These are phyloP conservation scores for Chlorencoelia australis DNA, from an alignment of 2,329 filamentous ascomycete genomes.

Conservation along the genomic window DNA sequence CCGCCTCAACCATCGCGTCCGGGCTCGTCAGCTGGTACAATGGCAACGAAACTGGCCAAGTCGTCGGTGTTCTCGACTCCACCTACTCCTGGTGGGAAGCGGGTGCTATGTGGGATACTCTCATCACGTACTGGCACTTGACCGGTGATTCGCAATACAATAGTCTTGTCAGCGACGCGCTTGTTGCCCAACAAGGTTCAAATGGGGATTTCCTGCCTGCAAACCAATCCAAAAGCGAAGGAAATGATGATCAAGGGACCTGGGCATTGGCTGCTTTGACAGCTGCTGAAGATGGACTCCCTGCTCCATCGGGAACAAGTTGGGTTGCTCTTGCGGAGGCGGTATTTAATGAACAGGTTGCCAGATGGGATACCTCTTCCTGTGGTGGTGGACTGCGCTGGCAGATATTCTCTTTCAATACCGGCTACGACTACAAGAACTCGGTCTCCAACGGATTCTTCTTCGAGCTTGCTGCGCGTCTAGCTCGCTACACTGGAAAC, in stretches of 20 bases:
- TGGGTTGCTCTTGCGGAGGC: conserved; percentile 43
- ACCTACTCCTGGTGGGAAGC: conserved; percentile 56
- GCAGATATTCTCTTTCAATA: conserved; percentile 68
- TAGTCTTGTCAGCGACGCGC: conserved; percentile 42
- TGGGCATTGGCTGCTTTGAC: conserved; percentile 61
- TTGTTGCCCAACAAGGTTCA: conserved; percentile 51
- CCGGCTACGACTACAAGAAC: conserved; percentile 69
- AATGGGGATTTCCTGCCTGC: conserved; percentile 48
- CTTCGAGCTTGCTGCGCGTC: conserved; percentile 56
- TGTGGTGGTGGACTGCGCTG: conserved; percentile 65
- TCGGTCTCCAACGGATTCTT: conserved; percentile 50
- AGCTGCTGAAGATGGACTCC: conserved; percentile 55
- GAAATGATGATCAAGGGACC: conserved; percentile 64
- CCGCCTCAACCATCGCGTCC: conserved; percentile 14
- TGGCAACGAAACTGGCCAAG: conserved; percentile 12
- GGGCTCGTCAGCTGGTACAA: conserved; percentile 13
- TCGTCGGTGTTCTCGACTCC: conserved; percentile 9
- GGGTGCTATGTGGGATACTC: conserved; percentile 56
- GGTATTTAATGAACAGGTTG: conserved; percentile 59
- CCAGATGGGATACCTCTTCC: conserved; percentile 50
- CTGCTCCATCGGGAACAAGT: conserved; percentile 42
- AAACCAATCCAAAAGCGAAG: conserved; percentile 48
- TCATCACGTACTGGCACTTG: conserved; percentile 55
- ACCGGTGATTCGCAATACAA: conserved; percentile 58
- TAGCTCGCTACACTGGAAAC: conserved; percentile 62